Base-by-base conservation (phyloP, 83 land plant genomes). In the Isoetes engelmannii region DNA sequence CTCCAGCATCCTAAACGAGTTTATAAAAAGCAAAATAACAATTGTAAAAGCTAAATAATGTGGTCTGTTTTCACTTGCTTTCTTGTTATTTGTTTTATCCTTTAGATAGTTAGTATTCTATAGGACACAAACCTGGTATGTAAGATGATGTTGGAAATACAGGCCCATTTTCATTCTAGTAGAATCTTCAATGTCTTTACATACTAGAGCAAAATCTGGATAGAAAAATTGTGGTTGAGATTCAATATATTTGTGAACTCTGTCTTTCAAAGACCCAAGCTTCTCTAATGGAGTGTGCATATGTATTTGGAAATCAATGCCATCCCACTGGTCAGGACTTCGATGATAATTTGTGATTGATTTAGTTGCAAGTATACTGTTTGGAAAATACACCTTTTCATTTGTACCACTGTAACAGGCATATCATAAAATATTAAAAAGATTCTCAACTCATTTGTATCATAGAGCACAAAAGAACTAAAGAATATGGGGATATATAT, bases 291-390 rank as follows among this genome's bases (percentile, higher is more conserved):
- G 81, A 46, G 81, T 79, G 37, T 63, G 65, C 20, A 69, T 47
- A 47, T 64, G 68, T 15, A 79, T 69, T 54, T 79, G 81, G 65
- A 79, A 79, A 8, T 79, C 81, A 49, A 79, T 74, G 55, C 74
- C 73, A 70, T 79, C 81, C 67, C 78, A 77, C 56, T 74, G 78
- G 59, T 79, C 81, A 9, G 81, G 81, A 66, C 81, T 79, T 44
- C 81, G 72, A 45, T 79, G 67, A 61, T 59, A 75, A 47, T 79
- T 79, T n/a, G 78, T 69, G 64, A 79, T 62, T 0, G 78, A 61
- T 55, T 79, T 79, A 12, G 68, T 42, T 56, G 79, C 73, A 15
- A 79, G 68, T 8, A 79, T 46, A 13, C 78, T 74, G 50, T 74
- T 79, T 5, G 81, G 81, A 56, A 54, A 79, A 56, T 79, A 79